phyloP scores from a whole-genome alignment of 1,284 basidiomycete species.

The Kwoniella shivajii region DNA sequence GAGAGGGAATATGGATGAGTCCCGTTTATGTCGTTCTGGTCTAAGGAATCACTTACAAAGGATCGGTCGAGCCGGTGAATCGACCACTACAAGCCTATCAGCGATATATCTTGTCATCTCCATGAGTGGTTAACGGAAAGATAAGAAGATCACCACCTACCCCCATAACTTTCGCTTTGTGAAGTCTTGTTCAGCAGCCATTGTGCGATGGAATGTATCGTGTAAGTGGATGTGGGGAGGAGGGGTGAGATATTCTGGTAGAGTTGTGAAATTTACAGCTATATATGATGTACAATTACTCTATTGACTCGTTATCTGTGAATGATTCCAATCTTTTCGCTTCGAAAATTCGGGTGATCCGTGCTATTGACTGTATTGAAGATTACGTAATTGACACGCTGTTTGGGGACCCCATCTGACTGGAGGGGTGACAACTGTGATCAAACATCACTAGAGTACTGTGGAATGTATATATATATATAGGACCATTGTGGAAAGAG shows the following conservation, averaged over 20 bases:
- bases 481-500: no score
- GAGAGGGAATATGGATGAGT: not conserved
- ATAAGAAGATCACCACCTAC: constrained; percentile 27
- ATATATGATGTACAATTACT: not conserved
- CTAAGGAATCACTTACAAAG: constrained; percentile 63
- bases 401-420: not conserved
- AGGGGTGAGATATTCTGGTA: not conserved
- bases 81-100: constrained; percentile 60
- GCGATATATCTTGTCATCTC: not conserved
- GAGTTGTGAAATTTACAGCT: not conserved
- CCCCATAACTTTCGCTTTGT: constrained; percentile 53
- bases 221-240: no score
- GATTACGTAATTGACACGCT: not conserved
- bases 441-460: no score
- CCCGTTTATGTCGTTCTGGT: not conserved
- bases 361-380: not conserved
- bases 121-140: not conserved
- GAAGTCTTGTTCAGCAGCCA: constrained; percentile 44
- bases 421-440: no score
- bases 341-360: constrained; percentile 6
- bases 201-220: not conserved
- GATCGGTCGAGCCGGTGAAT: constrained; percentile 84
- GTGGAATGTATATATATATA: no score
- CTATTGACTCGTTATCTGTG: not conserved
- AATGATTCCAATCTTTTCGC: not conserved